Evolutionary conservation across 2,329 filamentous ascomycete genomes (phyloP), one percentile per base, ranked within the genome.

Genomic region (Byssothecium circinans): DNA sequence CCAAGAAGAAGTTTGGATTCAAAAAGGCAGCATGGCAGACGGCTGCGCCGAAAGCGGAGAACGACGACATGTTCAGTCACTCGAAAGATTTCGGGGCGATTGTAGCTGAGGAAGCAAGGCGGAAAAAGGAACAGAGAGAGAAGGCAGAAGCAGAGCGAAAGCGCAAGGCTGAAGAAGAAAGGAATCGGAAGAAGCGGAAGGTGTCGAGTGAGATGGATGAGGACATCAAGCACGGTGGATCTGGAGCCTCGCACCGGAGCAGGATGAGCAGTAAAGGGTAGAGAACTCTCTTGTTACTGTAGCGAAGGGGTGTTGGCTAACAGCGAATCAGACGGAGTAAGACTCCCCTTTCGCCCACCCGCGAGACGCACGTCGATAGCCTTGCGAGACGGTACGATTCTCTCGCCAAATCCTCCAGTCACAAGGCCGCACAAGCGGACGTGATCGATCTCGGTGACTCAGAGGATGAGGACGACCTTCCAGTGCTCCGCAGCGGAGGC

Each of bases 1-100:
- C 56, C 44, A 72, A 68, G 47, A 76, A 75, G 70, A 73, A 74
- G 32, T 76, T 75, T 3, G 22, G 82, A 15, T 84, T 84, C 69
- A 82, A 78, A 41, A 81, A 79, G 53, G 76, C 79, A 38, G 67
- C 73, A 18, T 80, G 77, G 75, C 74, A 77, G 34, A 62, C 64
- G n/a, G 19, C 14, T 7, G 51, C 70, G 19, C 61, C 61, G 23
- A 70, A 74, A 49, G 62, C 69, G 7, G 64, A 67, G 18, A 67
- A 25, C 56, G 62, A 43, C 25, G 65, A 72, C 54, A 67, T 78
- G 22, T 78, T 78, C 55, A 75, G 71, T 43, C 74, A 75, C 45
- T 70, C 73, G 2, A 67, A 62, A 41, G 61, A 68, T 18, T 75
- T 71, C 57, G 53, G 58, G 15, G 64, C 70, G 8, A 65, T 73